Evolutionary conservation across 2,329 filamentous ascomycete species (phyloP).

Genomic region (Xylaria sp.): DNA sequence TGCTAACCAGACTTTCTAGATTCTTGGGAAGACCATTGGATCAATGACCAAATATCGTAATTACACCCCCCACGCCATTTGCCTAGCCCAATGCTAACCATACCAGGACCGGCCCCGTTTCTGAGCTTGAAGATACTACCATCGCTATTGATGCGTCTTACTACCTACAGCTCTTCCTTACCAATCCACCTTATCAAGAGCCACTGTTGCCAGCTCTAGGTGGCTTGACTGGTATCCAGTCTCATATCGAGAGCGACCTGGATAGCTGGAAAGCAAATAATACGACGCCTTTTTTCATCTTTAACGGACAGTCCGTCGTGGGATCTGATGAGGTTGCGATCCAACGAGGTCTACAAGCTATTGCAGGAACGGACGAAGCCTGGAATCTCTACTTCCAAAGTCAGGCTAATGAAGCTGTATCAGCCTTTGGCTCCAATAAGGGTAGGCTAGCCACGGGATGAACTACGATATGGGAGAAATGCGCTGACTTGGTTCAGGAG

Average conservation of each 20-base stretch:
- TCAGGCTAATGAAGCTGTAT: constrained; percentile 79
- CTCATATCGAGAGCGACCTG: constrained; percentile 77
- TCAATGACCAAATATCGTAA: constrained; percentile 45
- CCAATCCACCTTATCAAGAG: constrained; percentile 73
- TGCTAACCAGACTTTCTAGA: constrained; percentile 39
- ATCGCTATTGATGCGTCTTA: constrained; percentile 68
- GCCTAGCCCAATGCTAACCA: constrained; percentile 15
- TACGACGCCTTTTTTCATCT: constrained; percentile 86
- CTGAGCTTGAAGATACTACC: constrained; percentile 74
- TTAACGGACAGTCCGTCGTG: constrained; percentile 83
- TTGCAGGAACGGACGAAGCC: constrained; percentile 74
- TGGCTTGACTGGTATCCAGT: constrained; percentile 80
- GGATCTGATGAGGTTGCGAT: constrained; percentile 75
- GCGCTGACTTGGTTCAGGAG: constrained; percentile 56
- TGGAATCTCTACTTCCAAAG: constrained; percentile 88
- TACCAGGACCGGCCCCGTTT: constrained; percentile 63
- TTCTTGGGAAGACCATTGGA: constrained; percentile 48
- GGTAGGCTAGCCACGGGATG: constrained; percentile 54
- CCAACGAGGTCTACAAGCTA: constrained; percentile 68
- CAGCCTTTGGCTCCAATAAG: constrained; percentile 79
- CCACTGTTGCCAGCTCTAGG: constrained; percentile 89
- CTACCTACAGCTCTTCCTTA: constrained; percentile 81
- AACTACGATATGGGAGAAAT: neutral
- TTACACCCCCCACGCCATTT: constrained; percentile 15
- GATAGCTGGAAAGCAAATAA: constrained; percentile 71